Evolutionary conservation across 2,329 filamentous ascomycete species (phyloP).

Genomic region (Hypoxylon sp.): DNA sequence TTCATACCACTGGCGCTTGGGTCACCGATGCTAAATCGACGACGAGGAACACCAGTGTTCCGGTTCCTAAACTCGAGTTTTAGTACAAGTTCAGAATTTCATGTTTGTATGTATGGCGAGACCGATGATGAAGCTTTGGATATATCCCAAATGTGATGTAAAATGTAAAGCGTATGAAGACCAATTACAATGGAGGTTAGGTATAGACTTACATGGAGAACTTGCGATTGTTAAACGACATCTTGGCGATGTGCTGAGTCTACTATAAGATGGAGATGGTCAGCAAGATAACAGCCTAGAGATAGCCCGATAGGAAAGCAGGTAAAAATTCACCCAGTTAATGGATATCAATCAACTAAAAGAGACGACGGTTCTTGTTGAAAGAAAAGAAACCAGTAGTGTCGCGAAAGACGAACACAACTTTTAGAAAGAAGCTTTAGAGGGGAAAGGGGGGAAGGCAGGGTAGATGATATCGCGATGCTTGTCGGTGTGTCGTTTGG

Average conservation of each 20-base stretch:
- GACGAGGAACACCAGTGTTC: slow-evolving; percentile 68
- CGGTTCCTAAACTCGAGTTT: slow-evolving; percentile 56
- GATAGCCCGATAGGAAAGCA: slow-evolving; percentile 6
- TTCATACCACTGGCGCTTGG: slow-evolving; percentile 63
- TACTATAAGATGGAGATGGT: slow-evolving; percentile 3
- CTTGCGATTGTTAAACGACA: slow-evolving; percentile 64
- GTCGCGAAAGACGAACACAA: slow-evolving; percentile 15
- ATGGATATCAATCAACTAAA: slow-evolving; percentile 7
- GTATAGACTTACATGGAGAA: slow-evolving; percentile 62
- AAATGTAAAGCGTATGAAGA: no score
- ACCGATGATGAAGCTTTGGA: not conserved
- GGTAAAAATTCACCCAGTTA: slow-evolving; percentile 13
- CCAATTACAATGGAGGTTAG: slow-evolving; percentile 5
- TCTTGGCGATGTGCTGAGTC: slow-evolving; percentile 45
- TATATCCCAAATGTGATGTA: no score
- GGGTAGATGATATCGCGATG: slow-evolving; percentile 37
- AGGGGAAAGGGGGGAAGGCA: slow-evolving; percentile 1
- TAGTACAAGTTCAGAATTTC: slow-evolving; percentile 15
- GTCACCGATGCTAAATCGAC: slow-evolving; percentile 68
- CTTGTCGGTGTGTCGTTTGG: slow-evolving; percentile 37
- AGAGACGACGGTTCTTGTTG: slow-evolving; percentile 18
- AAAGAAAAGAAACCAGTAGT: slow-evolving; percentile 1
- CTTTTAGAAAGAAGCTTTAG: slow-evolving; percentile 8
- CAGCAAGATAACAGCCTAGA: slow-evolving; percentile 1
- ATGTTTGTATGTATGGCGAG: not conserved